These are phyloP conservation scores for Colletotrichum falcatum DNA, from an alignment of 2,329 filamentous ascomycete species.

Conservation along the genomic window DNA sequence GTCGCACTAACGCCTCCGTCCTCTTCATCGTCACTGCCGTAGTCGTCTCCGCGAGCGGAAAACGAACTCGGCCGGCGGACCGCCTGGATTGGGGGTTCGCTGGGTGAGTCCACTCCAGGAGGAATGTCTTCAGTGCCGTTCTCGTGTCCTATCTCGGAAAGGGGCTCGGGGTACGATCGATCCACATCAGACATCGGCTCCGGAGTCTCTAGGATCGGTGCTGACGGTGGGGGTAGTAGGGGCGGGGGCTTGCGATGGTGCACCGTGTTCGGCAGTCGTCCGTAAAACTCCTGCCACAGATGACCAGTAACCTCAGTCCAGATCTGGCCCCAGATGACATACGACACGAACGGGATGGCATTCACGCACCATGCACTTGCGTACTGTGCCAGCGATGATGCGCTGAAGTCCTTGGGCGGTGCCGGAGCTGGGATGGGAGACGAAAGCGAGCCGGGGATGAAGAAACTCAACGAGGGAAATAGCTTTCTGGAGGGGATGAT, in stretches of 20 bases:
- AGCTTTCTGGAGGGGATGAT: slow-evolving; percentile 56
- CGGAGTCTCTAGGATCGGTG: slow-evolving; percentile 30
- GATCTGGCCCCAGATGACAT: slow-evolving; percentile 57
- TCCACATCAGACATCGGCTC: slow-evolving; percentile 26
- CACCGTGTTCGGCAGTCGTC: slow-evolving; percentile 54
- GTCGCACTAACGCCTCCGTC: slow-evolving; percentile 67
- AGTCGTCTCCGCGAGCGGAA: slow-evolving; percentile 63
- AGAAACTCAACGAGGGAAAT: slow-evolving; percentile 62
- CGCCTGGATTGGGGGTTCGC: slow-evolving; percentile 47
- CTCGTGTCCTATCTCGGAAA: slow-evolving; percentile 9
- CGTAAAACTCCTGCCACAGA: slow-evolving; percentile 56
- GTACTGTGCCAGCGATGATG: slow-evolving; percentile 58
- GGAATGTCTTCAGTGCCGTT: not conserved
- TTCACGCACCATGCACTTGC: slow-evolving; percentile 55
- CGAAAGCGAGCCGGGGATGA: slow-evolving; percentile 64
- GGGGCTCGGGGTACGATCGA: slow-evolving; percentile 4
- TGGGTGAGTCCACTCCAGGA: slow-evolving; percentile 6
- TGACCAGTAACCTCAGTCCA: slow-evolving; percentile 51
- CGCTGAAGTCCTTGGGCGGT: slow-evolving; percentile 53
- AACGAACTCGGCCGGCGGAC: slow-evolving; percentile 60
- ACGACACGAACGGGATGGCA: slow-evolving; percentile 60
- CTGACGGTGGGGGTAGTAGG: slow-evolving; percentile 42
- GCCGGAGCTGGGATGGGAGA: slow-evolving; percentile 64
- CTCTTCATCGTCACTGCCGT: slow-evolving; percentile 68
- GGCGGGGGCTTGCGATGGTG: slow-evolving; percentile 46